Conservation (phyloP, 1,139 yeast genomes). For the Diutina scorzettiae region DNA sequence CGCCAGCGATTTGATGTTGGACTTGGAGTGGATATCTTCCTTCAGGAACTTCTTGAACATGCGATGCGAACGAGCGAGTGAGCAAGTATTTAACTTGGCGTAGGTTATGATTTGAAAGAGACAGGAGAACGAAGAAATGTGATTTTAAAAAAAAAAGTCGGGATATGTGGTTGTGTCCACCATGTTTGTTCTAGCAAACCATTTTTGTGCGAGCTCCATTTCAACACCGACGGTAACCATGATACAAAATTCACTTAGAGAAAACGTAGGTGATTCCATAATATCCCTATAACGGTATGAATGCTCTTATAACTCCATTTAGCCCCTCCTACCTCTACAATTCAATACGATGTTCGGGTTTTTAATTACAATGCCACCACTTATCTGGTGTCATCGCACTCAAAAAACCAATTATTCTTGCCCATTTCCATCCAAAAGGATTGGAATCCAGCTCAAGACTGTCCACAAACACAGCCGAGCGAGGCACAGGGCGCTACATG, state of each 20-base stretch:
- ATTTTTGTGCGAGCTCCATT: too few relatives aligned
- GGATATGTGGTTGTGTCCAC: too few relatives aligned
- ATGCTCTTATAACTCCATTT: neutral
- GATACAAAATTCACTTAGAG: too few relatives aligned
- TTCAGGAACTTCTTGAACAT: slow-evolving; percentile 66
- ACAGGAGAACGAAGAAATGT: neutral
- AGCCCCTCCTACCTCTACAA: too few relatives aligned
- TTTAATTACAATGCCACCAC: slow-evolving; percentile 66
- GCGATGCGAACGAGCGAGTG: too few relatives aligned
- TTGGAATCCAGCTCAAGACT: slow-evolving; percentile 45
- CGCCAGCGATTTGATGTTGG: slow-evolving; percentile 86
- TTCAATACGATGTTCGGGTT: slow-evolving; percentile 45
- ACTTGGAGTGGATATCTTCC: slow-evolving; percentile 81
- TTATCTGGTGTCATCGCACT: slow-evolving; percentile 62
- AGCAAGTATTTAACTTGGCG: too few relatives aligned
- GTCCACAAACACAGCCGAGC: slow-evolving; percentile 39
- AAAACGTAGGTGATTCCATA: too few relatives aligned
- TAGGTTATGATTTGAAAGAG: neutral
- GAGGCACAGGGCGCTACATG: slow-evolving; percentile 50
- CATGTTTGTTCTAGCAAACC: too few relatives aligned
- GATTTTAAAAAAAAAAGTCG: neutral
- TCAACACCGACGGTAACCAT: too few relatives aligned
- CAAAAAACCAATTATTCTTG: slow-evolving; percentile 49
- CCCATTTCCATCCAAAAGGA: slow-evolving; percentile 33
- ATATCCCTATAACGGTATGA: too few relatives aligned